phyloP scores from a whole-genome alignment of 2,329 filamentous ascomycete genomes.

The Pyrenophora teres region DNA sequence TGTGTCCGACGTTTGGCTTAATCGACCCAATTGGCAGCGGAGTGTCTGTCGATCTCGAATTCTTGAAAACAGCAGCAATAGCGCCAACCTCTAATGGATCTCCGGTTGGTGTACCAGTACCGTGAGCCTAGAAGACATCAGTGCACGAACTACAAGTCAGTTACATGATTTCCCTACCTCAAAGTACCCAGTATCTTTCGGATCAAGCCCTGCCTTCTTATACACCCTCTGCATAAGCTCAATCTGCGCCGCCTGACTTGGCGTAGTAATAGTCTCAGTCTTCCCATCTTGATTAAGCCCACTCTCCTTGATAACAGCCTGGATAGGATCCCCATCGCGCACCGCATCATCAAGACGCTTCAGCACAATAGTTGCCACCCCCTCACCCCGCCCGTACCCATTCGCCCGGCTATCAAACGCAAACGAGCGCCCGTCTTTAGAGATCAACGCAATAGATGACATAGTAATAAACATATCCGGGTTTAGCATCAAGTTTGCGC shows the following conservation, averaged over 20 bases:
- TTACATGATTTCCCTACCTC: background rate
- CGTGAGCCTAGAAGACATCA: too few relatives aligned
- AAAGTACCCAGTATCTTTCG: slow-evolving; percentile 3
- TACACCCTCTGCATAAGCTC: background rate
- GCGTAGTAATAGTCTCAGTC: slow-evolving; percentile 35
- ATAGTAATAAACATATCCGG: slow-evolving; percentile 10
- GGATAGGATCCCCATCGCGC: slow-evolving; percentile 32
- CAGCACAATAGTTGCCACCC: slow-evolving; percentile 29
- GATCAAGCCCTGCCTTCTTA: background rate
- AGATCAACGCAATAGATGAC: background rate
- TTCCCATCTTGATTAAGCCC: slow-evolving; percentile 26
- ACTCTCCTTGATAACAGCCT: slow-evolving; percentile 28
- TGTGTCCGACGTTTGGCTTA: slow-evolving; percentile 39
- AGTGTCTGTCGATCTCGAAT: background rate
- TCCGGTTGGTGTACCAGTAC: background rate
- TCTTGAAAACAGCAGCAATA: background rate
- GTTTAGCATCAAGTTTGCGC: slow-evolving; percentile 42
- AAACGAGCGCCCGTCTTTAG: slow-evolving; percentile 19
- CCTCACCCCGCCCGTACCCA: slow-evolving; percentile 40
- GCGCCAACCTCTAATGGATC: background rate
- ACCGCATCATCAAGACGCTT: slow-evolving; percentile 33
- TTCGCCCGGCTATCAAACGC: slow-evolving; percentile 33
- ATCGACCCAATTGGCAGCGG: slow-evolving; percentile 4
- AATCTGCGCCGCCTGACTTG: slow-evolving; percentile 35
- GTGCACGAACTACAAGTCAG: too few relatives aligned